These are phyloP conservation scores for Termitomyces sp. DNA, from an alignment of 768 basidiomycete genomes.

Conservation along the genomic window DNA sequence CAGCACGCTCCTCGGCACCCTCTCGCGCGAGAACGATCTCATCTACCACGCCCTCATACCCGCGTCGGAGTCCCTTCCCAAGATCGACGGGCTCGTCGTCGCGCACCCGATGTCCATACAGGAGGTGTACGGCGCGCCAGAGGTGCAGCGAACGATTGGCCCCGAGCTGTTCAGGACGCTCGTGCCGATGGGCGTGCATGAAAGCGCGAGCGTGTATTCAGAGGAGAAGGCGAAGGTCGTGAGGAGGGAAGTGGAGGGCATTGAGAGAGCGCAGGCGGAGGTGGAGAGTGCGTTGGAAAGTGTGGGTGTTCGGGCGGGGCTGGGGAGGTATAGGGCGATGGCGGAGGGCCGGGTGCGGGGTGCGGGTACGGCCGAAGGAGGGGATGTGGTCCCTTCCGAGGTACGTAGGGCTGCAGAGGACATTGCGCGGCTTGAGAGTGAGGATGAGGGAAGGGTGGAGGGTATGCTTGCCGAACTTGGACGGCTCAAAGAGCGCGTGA, in stretches of 20 bases:
- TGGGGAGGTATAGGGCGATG: constrained; percentile 66
- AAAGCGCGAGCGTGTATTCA: constrained; percentile 93
- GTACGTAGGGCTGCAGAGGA: constrained; percentile 74
- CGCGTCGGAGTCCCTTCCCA: constrained; percentile 68
- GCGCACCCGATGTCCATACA: constrained; percentile 90
- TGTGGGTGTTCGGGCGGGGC: constrained; percentile 70
- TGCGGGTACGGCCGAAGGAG: constrained; percentile 32
- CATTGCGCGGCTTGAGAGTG: constrained; percentile 65
- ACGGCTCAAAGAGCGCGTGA: constrained; percentile 52
- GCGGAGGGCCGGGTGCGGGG: constrained; percentile 59
- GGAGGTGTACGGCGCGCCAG: constrained; percentile 85
- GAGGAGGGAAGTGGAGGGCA: constrained; percentile 82
- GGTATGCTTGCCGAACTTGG: constrained; percentile 53
- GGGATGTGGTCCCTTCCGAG: constrained; percentile 53
- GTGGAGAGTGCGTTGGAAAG: constrained; percentile 74
- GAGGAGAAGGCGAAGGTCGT: constrained; percentile 97
- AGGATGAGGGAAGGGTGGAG: constrained; percentile 67
- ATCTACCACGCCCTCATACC: constrained; percentile 94
- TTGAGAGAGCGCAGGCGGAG: constrained; percentile 80
- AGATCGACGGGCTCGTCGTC: constrained; percentile 77
- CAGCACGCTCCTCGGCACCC: neutral
- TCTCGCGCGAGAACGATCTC: constrained; percentile 81
- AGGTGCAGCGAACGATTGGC: constrained; percentile 94
- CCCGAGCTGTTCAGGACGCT: constrained; percentile 84
- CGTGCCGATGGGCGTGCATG: constrained; percentile 91